Evolutionary conservation across 306 rosid genomes (phyloP).

Genomic region (Hippophae rhamnoides): DNA sequence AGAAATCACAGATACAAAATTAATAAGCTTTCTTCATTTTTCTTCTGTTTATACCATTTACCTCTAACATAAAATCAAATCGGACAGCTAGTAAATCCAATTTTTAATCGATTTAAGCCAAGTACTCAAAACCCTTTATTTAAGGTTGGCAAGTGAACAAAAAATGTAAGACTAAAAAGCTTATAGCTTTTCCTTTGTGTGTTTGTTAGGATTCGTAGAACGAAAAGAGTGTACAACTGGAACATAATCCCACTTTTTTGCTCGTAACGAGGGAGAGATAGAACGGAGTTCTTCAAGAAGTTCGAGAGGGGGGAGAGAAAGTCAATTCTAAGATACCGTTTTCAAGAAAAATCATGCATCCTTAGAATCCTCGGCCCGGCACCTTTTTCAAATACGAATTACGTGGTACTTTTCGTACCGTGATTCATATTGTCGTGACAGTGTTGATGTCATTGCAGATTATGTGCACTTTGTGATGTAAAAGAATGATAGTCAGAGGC

Average conservation of each 20-base stretch:
- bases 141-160: conserved; percentile 5
- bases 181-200: not conserved
- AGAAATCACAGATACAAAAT: not conserved
- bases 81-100: too few species aligned
- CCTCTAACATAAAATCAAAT: not conserved
- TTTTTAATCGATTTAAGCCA: too few species aligned
- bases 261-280: too few species aligned
- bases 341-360: not conserved
- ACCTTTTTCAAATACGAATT: not conserved
- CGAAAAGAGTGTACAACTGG: too few species aligned
- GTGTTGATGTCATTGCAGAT: not conserved
- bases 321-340: not conserved
- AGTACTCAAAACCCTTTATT: not conserved
- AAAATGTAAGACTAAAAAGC: not conserved
- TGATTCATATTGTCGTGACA: too few species aligned
- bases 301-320: not conserved
- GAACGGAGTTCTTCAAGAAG: too few species aligned
- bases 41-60: not conserved
- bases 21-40: conserved; percentile 1
- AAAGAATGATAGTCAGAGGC: not conserved
- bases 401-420: not conserved
- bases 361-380: not conserved
- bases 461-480: conserved; percentile 11
- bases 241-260: too few species aligned
- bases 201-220: too few species aligned